Conservation (phyloP, 2,329 filamentous ascomycete species). For the Aspergillus puulaauensis region DNA sequence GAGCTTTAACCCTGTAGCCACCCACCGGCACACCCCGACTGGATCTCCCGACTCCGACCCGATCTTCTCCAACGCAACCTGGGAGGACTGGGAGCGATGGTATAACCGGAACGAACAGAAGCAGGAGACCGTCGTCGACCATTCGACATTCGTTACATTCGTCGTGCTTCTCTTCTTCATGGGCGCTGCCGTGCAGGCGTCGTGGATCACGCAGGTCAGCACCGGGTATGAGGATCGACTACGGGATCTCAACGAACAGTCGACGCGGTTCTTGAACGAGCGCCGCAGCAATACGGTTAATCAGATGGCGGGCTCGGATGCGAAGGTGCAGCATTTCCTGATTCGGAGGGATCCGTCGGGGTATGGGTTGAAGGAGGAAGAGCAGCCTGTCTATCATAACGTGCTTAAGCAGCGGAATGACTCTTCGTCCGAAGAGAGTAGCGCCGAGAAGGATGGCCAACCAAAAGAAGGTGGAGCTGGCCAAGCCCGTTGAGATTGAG, state of each 20-base stretch:
- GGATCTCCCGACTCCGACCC: conserved; percentile 31
- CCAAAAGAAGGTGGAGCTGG: background rate
- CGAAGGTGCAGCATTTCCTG: conserved; percentile 75
- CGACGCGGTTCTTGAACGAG: conserved; percentile 56
- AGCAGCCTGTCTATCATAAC: conserved; percentile 41
- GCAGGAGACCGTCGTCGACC: conserved; percentile 64
- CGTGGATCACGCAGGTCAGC: conserved; percentile 64
- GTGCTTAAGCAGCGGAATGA: conserved; percentile 20
- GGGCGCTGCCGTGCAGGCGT: conserved; percentile 71
- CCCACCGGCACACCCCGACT: conserved; percentile 22
- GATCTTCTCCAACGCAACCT: conserved; percentile 78
- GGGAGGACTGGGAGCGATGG: conserved; percentile 96
- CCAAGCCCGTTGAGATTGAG: background rate
- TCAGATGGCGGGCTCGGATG: conserved; percentile 52
- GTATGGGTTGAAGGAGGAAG: conserved; percentile 45
- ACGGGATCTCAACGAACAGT: conserved; percentile 65
- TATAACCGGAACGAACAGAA: conserved; percentile 54
- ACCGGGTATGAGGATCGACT: conserved; percentile 64
- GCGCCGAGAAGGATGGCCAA: background rate
- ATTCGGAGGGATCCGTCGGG: conserved; percentile 65
- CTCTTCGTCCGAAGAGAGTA: background rate
- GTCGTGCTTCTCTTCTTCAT: conserved; percentile 68
- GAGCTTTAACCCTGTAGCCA: conserved; percentile 51
- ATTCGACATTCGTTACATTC: conserved; percentile 73
- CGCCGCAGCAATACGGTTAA: conserved; percentile 52